Percentiles rank a stretch among this genome's conserved stretches.
These are phyloP conservation scores for Phytophthora agathidicida DNA, from an alignment of 352 stramenopile species.

Conservation along the genomic window DNA sequence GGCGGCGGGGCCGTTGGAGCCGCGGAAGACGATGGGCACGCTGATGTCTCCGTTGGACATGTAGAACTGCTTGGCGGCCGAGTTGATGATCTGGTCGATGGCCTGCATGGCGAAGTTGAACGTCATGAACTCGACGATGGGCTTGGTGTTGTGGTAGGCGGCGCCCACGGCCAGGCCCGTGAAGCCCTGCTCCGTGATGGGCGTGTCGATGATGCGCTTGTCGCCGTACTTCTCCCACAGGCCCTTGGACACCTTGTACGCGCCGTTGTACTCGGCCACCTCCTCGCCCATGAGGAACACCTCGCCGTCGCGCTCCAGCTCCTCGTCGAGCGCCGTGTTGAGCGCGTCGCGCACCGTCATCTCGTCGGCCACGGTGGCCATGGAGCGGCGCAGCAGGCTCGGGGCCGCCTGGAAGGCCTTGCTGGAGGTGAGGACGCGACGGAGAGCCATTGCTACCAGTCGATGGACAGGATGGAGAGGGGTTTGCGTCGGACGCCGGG, in stretches of 20 bases:
- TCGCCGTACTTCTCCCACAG: conserved; percentile 99
- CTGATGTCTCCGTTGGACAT: conserved; percentile 98
- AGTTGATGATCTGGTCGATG: conserved; percentile 99
- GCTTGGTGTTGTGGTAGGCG: conserved; percentile 97
- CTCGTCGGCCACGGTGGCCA: conserved; percentile 77
- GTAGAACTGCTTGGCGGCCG: conserved; percentile 99
- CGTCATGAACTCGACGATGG: conserved; percentile 99
- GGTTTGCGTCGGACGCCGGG: conserved; percentile 34
- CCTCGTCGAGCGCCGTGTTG: conserved; percentile 98
- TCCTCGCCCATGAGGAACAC: conserved; percentile 98
- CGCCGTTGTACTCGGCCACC: conserved; percentile 99
- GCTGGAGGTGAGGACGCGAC: conserved; percentile 54
- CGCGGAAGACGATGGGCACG: conserved; percentile 99
- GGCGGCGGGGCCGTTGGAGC: conserved; percentile 97
- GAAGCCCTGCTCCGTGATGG: conserved; percentile 98
- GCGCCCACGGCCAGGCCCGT: conserved; percentile 94
- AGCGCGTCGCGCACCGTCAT: conserved; percentile 99
- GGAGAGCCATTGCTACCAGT: conserved; percentile 48
- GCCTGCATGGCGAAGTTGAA: conserved; percentile 99
- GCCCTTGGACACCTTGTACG: conserved; percentile 99
- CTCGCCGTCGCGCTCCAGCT: conserved; percentile 96
- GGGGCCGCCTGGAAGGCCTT: conserved; percentile 39
- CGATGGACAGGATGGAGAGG: conserved; percentile 1
- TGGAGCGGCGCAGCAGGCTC: conserved; percentile 56
- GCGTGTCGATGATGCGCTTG: conserved; percentile 99